Percentiles rank a stretch among this genome's conserved stretches.
Evolutionary conservation across 2,329 filamentous ascomycete genomes (phyloP).

Genomic region (Phaeomoniella chlamydospora): DNA sequence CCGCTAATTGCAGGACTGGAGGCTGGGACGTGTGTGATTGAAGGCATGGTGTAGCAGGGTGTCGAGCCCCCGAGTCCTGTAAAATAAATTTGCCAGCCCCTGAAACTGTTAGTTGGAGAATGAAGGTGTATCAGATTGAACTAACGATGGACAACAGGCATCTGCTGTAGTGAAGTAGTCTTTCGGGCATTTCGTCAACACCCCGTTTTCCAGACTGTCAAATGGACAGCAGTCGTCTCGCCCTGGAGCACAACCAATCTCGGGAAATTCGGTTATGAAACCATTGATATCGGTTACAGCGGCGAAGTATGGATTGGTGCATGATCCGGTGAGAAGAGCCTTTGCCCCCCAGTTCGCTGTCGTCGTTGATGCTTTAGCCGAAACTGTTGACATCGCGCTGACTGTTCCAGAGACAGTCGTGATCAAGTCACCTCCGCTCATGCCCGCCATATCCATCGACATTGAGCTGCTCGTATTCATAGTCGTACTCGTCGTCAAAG

Average conservation of each 20-base stretch:
- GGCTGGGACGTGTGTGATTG: conserved; percentile 9
- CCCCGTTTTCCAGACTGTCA: conserved; percentile 6
- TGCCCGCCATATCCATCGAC: conserved; percentile 3
- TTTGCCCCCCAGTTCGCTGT: conserved; percentile 8
- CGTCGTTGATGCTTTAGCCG: conserved; percentile 4
- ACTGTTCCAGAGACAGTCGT: conserved; percentile 8
- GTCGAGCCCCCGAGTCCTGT: conserved; percentile 10
- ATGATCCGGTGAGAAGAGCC: conserved; percentile 12
- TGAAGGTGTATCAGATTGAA: background rate
- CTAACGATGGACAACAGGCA: conserved; percentile 13
- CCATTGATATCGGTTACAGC: conserved; percentile 6
- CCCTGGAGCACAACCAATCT: conserved; percentile 10
- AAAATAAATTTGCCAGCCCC: conserved; percentile 13
- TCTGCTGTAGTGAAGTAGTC: conserved; percentile 12
- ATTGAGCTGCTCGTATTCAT: conserved; percentile 4
- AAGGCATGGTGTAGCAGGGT: conserved; percentile 10
- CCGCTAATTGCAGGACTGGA: conserved; percentile 8
- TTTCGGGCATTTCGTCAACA: conserved; percentile 10
- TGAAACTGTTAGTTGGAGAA: conserved; percentile 5
- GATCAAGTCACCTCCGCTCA: conserved; percentile 3
- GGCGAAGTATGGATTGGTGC: conserved; percentile 11
- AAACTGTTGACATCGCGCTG: conserved; percentile 4
- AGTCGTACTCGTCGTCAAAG: conserved; percentile 1
- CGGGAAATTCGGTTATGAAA: conserved; percentile 8
- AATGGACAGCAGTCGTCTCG: conserved; percentile 11